A percentile compares a stretch with the other conserved stretches of the same genome.
Conservation (phyloP, 2,329 filamentous ascomycete genomes). For the Cryphonectria radicalis region DNA sequence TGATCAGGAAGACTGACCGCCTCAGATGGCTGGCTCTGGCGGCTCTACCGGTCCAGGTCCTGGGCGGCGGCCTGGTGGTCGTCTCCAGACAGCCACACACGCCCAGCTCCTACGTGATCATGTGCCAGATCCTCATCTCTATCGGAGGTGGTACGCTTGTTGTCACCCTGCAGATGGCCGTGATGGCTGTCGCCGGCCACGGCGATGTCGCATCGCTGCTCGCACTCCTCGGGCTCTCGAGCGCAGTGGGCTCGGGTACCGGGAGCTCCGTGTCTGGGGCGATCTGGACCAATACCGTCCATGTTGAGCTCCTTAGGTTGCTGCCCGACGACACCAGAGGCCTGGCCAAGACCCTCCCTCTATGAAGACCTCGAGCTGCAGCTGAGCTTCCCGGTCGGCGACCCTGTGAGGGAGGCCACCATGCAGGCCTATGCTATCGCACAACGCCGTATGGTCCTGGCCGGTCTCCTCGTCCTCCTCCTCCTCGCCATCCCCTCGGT, state of each 20-base stretch:
- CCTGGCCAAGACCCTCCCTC: constrained; percentile 43
- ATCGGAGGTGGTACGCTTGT: too few species aligned
- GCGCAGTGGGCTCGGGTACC: too few species aligned
- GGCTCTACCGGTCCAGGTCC: constrained; percentile 52
- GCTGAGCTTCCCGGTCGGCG: constrained; percentile 44
- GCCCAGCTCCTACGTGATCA: constrained; percentile 52
- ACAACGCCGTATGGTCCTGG: constrained; percentile 46
- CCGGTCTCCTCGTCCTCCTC: constrained; percentile 44
- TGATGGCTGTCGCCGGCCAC: too few species aligned
- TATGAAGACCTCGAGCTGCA: constrained; percentile 56
- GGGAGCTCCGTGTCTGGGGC: too few species aligned
- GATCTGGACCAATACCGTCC: constrained; percentile 40
- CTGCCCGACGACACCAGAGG: constrained; percentile 18
- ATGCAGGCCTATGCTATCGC: constrained; percentile 55
- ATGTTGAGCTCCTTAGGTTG: constrained; percentile 8
- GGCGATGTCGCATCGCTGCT: too few species aligned
- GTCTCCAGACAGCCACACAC: constrained; percentile 53
- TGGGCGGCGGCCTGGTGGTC: constrained; percentile 57
- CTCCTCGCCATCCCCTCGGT: constrained; percentile 32
- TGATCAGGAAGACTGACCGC: too few species aligned
- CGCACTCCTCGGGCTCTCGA: too few species aligned
- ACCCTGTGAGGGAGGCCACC: constrained; percentile 50
- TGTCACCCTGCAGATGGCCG: too few species aligned
- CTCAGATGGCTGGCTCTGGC: too few species aligned
- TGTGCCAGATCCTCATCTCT: too few species aligned